Evolutionary conservation across 2,329 filamentous ascomycete species (phyloP).

Genomic region (Penicillium sp.): DNA sequence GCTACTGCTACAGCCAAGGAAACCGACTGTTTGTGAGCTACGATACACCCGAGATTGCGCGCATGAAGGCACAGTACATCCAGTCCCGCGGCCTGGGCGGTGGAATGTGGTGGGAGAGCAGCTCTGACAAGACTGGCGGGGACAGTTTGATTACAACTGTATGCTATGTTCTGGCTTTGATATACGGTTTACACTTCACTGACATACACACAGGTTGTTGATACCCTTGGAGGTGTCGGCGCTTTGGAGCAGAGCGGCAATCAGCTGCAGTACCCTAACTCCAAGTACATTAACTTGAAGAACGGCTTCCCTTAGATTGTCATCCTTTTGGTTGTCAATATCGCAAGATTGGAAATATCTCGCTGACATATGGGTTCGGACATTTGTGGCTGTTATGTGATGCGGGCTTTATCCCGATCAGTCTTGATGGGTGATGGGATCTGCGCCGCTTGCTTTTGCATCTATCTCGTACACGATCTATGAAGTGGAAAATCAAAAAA

Average conservation of each 20-base stretch:
- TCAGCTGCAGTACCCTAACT: constrained; percentile 51
- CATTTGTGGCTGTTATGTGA: neutral
- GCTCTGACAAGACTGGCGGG: constrained; percentile 64
- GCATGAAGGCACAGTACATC: constrained; percentile 70
- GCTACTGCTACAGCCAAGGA: constrained; percentile 67
- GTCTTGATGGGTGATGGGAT: neutral
- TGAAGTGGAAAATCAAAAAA: neutral
- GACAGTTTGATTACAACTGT: constrained; percentile 65
- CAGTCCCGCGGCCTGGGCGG: constrained; percentile 67
- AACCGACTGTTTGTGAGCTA: constrained; percentile 69
- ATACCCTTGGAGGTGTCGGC: constrained; percentile 29
- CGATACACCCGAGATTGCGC: constrained; percentile 66
- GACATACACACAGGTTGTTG: constrained; percentile 28
- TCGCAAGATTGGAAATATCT: neutral
- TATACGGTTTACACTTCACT: neutral
- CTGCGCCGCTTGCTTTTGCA: neutral
- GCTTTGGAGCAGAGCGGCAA: constrained; percentile 49
- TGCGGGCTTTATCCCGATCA: neutral
- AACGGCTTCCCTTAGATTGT: constrained; percentile 14
- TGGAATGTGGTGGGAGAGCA: constrained; percentile 97
- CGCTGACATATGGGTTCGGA: neutral
- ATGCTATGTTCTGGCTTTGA: constrained; percentile 1
- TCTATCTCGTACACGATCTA: neutral
- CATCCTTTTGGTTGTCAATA: neutral
- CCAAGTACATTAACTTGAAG: constrained; percentile 53